Base-by-base conservation (phyloP, 2,329 filamentous ascomycete species). In the Xylariaceae sp. region DNA sequence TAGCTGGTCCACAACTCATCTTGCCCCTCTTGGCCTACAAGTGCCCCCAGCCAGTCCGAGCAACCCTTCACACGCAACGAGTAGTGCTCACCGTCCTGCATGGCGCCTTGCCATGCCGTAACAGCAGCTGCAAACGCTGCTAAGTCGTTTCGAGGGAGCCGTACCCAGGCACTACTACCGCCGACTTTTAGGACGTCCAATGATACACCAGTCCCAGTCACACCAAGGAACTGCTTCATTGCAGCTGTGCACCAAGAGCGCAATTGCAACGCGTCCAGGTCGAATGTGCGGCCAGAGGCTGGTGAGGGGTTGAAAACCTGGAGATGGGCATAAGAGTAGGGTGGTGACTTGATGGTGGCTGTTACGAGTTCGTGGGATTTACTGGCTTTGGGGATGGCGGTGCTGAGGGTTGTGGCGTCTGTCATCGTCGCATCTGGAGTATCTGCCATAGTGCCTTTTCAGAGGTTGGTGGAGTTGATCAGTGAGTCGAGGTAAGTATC, bases 191-290 rank as follows among this genome's bases (percentile, higher is more conserved):
- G 71, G 16, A 90, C 78, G 56, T 91, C 87, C 42, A 89, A 58
- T 1, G 81, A 67, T 3, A 90, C 81, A 9, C 78, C 79, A 2
- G 73, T 65, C 9, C 87, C 87, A 0, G 78, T 81, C 15, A 79
- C 64, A 16, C 87, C 87, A 1, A 91, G 75, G 53, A 87, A 89
- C 47, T 85, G 77, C 1, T 69, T 69, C 7, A 91, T 66, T 0
- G 85, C 81, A 1, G 74, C 62, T 2, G 75, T 78, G 51, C 85
- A 76, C 55, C 85, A 81, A 0, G 79, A 69, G 26, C 78, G 78
- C 15, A 76, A 70, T 29, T 81, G 81, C 3, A 89, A 65, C 3
- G 72, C 66, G 61, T 89, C 85, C 4, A 87, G 65, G 2, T 32
- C 30, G 6, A 32, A n/a, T 6, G 30, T 7, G 15, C 7, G 30